Evolutionary conservation across 192 early-diverging fungal genomes (phyloP), one percentile per base, ranked within the genome.

Genomic region (Gamsiella multidivaricata): DNA sequence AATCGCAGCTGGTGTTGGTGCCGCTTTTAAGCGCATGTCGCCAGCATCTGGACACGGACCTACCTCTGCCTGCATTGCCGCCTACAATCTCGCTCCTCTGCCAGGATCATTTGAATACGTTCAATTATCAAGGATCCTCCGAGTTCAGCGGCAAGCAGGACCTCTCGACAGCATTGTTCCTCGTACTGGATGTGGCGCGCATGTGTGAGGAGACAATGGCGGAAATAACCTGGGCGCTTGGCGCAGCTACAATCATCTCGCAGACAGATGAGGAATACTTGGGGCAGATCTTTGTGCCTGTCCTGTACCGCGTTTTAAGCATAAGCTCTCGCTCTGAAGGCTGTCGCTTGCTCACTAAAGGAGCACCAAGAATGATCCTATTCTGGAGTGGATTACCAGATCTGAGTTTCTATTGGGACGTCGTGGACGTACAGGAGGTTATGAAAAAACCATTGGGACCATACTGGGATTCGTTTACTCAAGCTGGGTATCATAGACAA

Each of bases 251-350:
- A n/a, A 18, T 3, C 3, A 3, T 4, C 7, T 33, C n/a, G 18
- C 10, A 20, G 36, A 15, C 1, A 3, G 41, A 43, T 3, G 18
- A 50, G 15, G 10, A 3, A 1, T 43, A 31, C n/a, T 15, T 65
- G 3, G 31, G 1, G 9, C 36, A 45, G n/a, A 56, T 29, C 23
- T 28, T 73, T 17, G 28, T 26, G 12, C 61, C 62, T 6, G 52
- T 46, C 7, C 43, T 73, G 41, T 73, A 73, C 52, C 61, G 70
- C 10, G 23, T 65, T 6, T 32, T 73, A 12, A 73, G 70, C 31
- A 51, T 63, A 29, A 64, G 70, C n/a, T 65, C 70, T 8, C 43
- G 61, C 9, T 55, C 34, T 3, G 54, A 73, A 23, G 29, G 61
- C 5, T 62, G 65, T 28, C 70, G 70, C 1, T 37, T 73, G 6